Conservation (phyloP, 2,329 filamentous ascomycete species). For the Phymatotrichopsis omnivora region DNA sequence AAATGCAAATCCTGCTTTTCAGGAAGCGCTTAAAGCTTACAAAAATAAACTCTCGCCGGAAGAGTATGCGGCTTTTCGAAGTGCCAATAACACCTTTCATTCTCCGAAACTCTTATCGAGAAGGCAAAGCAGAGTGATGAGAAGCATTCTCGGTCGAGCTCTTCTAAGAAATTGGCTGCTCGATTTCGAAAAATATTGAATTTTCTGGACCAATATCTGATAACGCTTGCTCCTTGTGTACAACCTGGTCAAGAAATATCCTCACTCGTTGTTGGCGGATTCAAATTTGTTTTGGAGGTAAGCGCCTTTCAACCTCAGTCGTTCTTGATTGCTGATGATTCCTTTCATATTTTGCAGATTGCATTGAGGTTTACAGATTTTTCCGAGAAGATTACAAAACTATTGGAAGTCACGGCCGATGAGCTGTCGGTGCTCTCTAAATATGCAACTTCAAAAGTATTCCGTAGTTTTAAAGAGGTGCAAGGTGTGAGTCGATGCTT, state of each 20-base stretch:
- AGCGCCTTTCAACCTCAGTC: too few species aligned
- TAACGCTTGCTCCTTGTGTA: too few species aligned
- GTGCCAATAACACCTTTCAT: too few species aligned
- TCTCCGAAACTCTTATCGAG: too few species aligned
- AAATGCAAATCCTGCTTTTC: conserved; percentile 3
- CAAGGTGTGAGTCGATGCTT: conserved; percentile 2
- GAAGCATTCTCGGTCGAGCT: too few species aligned
- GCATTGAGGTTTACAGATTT: conserved; percentile 11
- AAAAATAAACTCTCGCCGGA: not conserved
- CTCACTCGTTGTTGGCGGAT: conserved; percentile 4
- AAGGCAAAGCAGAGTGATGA: too few species aligned
- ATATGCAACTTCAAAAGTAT: conserved; percentile 2
- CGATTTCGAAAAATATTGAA: too few species aligned
- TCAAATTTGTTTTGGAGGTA: conserved; percentile 9
- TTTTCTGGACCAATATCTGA: too few species aligned
- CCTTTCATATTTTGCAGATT: conserved; percentile 2
- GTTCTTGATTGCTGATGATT: too few species aligned
- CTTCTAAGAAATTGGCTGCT: too few species aligned
- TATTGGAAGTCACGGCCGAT: conserved; percentile 8
- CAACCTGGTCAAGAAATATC: not conserved
- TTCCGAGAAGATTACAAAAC: conserved; percentile 7
- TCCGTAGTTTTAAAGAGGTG: conserved; percentile 3
- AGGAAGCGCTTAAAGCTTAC: conserved; percentile 7
- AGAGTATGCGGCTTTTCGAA: conserved; percentile 6
- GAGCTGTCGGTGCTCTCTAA: conserved; percentile 12